Conservation (phyloP, 2,329 filamentous ascomycete genomes). For the Botryotinia narcissicola region DNA sequence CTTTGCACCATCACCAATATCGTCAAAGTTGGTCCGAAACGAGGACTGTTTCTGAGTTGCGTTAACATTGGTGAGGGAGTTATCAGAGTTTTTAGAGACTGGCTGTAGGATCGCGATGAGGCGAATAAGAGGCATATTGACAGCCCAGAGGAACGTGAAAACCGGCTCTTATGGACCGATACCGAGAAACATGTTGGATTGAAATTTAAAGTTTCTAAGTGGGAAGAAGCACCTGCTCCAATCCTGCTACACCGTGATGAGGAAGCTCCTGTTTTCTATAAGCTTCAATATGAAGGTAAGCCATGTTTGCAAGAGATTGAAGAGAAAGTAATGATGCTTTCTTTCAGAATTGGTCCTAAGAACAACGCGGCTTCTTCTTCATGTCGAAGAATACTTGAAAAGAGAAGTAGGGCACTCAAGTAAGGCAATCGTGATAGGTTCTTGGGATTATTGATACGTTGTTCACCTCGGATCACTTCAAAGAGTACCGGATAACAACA, state of each 20-base stretch:
- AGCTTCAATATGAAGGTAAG: slow-evolving; percentile 69
- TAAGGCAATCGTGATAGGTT: slow-evolving; percentile 66
- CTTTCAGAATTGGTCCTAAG: slow-evolving; percentile 65
- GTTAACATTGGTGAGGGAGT: slow-evolving; percentile 67
- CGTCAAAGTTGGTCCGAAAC: slow-evolving; percentile 61
- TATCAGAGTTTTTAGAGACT: slow-evolving; percentile 69
- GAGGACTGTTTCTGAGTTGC: slow-evolving; percentile 61
- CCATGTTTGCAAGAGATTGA: slow-evolving; percentile 1
- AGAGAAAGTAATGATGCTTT: neutral
- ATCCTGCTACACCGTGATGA: slow-evolving; percentile 50
- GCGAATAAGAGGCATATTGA: slow-evolving; percentile 1
- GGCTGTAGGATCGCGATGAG: slow-evolving; percentile 51
- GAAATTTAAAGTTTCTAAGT: slow-evolving; percentile 61
- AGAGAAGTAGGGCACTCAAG: slow-evolving; percentile 59
- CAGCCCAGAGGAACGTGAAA: slow-evolving; percentile 36
- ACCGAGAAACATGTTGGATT: slow-evolving; percentile 62
- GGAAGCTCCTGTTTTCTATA: slow-evolving; percentile 66
- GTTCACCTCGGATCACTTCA: neutral
- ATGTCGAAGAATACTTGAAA: slow-evolving; percentile 61
- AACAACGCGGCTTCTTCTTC: slow-evolving; percentile 60
- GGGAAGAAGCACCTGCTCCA: slow-evolving; percentile 45
- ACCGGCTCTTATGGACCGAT: slow-evolving; percentile 66
- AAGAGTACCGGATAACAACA: neutral
- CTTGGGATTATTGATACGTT: slow-evolving; percentile 34
- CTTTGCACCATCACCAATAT: slow-evolving; percentile 67